phyloP scores from a whole-genome alignment of 139 green algal species.

The Pycnococcus provasolii region DNA sequence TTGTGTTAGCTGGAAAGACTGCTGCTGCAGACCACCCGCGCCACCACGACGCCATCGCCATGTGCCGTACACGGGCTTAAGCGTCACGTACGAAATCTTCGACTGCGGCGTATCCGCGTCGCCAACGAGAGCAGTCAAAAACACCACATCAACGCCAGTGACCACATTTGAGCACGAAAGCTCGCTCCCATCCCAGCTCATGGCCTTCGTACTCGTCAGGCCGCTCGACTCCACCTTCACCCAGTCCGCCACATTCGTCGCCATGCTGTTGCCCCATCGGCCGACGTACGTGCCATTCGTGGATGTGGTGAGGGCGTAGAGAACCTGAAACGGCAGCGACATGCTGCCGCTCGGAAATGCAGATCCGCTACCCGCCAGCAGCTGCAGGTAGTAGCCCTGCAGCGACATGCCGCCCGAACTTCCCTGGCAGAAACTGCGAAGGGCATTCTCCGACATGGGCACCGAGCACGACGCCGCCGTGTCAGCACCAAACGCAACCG shows the following conservation, averaged over 20 bases:
- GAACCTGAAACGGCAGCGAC: not conserved
- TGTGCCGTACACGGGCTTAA: not conserved
- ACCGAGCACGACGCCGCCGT: not conserved
- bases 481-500: not conserved
- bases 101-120: not conserved
- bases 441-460: not conserved
- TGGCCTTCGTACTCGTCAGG: not conserved
- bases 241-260: not conserved
- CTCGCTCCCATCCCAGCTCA: not conserved
- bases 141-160: not conserved
- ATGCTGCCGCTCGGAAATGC: not conserved
- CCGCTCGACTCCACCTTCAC: not conserved
- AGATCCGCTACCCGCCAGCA: not conserved
- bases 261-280: not conserved
- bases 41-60: not conserved
- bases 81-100: not conserved
- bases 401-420: not conserved
- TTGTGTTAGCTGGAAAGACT: not conserved
- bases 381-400: not conserved
- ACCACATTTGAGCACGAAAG: not conserved
- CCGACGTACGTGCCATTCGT: not conserved
- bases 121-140: not conserved
- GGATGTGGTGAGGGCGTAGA: not conserved
- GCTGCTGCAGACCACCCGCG: not conserved
- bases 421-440: not conserved